Conservation (phyloP, 352 stramenopile genomes). For the Phytophthora agathidicida region DNA sequence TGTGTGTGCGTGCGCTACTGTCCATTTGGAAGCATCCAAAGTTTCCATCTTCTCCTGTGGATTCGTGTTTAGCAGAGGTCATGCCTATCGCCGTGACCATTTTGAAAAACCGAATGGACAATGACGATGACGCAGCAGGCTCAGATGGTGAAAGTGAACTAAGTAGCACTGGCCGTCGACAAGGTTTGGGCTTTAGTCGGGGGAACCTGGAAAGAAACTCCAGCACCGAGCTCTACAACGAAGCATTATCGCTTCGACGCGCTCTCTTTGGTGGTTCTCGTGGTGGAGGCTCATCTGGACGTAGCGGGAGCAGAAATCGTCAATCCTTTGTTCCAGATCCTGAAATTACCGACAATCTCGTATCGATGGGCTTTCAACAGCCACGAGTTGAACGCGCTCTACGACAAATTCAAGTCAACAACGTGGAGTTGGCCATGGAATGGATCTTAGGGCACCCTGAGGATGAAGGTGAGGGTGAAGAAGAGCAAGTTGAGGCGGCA, state of each 20-base stretch:
- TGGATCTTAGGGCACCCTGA: slow-evolving; percentile 94
- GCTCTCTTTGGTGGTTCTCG: slow-evolving; percentile 55
- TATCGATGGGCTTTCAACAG: slow-evolving; percentile 95
- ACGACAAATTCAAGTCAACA: slow-evolving; percentile 88
- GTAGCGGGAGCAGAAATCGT: slow-evolving; percentile 28
- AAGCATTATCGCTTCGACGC: slow-evolving; percentile 48
- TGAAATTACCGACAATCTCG: slow-evolving; percentile 90
- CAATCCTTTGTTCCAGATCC: slow-evolving; percentile 91
- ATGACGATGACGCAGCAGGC: slow-evolving; percentile 27
- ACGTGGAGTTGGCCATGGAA: slow-evolving; percentile 96
- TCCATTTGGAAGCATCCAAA: slow-evolving; percentile 64
- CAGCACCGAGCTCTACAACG: slow-evolving; percentile 42
- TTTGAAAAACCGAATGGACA: slow-evolving; percentile 78
- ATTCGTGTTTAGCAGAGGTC: slow-evolving; percentile 64
- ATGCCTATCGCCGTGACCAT: slow-evolving; percentile 76
- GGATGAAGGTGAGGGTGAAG: slow-evolving; percentile 46
- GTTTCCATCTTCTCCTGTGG: slow-evolving; percentile 47
- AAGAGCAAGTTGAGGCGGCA: slow-evolving; percentile 32
- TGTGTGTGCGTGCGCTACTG: slow-evolving; percentile 63
- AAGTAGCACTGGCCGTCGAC: slow-evolving; percentile 26
- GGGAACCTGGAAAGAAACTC: slow-evolving; percentile 36
- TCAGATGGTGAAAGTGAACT: slow-evolving; percentile 41
- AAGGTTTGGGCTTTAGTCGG: slow-evolving; percentile 44
- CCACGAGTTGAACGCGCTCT: slow-evolving; percentile 92
- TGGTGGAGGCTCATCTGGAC: slow-evolving; percentile 13